A percentile compares a stretch with the other conserved stretches of the same genome.
phyloP scores from a whole-genome alignment of 1,284 basidiomycete species.

The Schizophyllum amplum region DNA sequence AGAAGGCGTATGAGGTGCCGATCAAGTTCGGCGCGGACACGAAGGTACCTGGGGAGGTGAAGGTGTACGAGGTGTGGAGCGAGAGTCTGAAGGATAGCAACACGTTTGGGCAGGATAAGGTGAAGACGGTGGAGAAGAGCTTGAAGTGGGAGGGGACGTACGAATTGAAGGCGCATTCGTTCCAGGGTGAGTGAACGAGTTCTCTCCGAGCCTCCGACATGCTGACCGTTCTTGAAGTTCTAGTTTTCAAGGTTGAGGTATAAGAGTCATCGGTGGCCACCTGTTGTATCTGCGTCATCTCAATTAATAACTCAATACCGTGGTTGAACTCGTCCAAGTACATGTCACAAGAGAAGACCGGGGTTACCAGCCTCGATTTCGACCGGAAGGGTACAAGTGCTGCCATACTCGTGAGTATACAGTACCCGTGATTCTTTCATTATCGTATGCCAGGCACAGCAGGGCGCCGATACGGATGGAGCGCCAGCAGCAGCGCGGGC shows the following conservation, averaged over 20 bases:
- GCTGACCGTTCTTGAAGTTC: neutral
- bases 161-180: conserved; percentile 38
- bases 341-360: too few relatives aligned
- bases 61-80: conserved; percentile 41
- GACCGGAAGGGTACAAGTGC: too few relatives aligned
- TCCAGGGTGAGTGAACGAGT: conserved; percentile 24
- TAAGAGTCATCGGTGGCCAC: too few relatives aligned
- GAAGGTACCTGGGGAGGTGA: conserved; percentile 18
- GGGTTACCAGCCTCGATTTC: too few relatives aligned
- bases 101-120: conserved; percentile 33
- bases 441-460: too few relatives aligned
- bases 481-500: too few relatives aligned
- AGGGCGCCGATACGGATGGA: too few relatives aligned
- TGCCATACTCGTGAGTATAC: too few relatives aligned
- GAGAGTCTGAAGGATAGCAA: conserved; percentile 31
- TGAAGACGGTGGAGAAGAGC: conserved; percentile 27
- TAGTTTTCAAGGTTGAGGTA: neutral
- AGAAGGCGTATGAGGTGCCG: conserved; percentile 25
- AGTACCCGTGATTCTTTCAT: too few relatives aligned
- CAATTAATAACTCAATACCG: too few relatives aligned
- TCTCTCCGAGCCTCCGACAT: neutral
- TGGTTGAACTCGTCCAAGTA: too few relatives aligned
- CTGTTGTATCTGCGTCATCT: neutral
- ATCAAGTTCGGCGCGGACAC: conserved; percentile 28
- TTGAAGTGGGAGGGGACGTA: conserved; percentile 28